These are phyloP conservation scores for Trichoderma brevicompactum DNA, from an alignment of 2,329 filamentous ascomycete species.

Conservation along the genomic window DNA sequence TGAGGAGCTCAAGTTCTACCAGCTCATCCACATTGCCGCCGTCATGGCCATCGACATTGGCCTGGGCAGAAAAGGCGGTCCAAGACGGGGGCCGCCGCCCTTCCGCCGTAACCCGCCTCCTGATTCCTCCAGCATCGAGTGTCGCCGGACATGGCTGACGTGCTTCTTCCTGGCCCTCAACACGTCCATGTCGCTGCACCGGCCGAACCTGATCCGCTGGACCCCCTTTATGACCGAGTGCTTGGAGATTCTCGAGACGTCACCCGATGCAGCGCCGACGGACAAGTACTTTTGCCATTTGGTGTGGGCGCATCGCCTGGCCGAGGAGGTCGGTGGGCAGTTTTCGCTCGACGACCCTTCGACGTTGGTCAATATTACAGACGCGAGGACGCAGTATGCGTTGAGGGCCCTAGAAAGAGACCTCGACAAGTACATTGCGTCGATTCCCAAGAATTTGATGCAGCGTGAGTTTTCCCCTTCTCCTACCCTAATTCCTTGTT, in stretches of 20 bases:
- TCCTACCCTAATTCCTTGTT: not conserved
- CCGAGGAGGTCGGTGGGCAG: constrained; percentile 69
- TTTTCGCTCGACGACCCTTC: constrained; percentile 69
- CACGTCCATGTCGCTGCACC: constrained; percentile 63
- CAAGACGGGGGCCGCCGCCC: constrained; percentile 39
- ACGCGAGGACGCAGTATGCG: constrained; percentile 66
- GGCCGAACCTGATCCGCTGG: constrained; percentile 64
- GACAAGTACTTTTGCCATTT: constrained; percentile 64
- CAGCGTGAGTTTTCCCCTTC: constrained; percentile 57
- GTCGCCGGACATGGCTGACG: constrained; percentile 61
- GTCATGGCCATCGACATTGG: constrained; percentile 85
- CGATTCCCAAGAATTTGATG: constrained; percentile 57
- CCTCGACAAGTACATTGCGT: constrained; percentile 61
- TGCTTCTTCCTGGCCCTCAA: constrained; percentile 64
- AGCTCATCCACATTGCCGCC: constrained; percentile 78
- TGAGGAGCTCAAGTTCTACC: constrained; percentile 88
- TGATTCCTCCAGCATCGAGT: constrained; percentile 59
- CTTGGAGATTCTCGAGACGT: constrained; percentile 58
- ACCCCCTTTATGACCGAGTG: constrained; percentile 65
- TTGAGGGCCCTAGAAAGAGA: constrained; percentile 68
- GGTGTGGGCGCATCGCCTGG: constrained; percentile 63
- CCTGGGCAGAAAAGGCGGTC: constrained; percentile 56
- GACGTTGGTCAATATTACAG: constrained; percentile 58
- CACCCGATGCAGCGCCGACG: constrained; percentile 58
- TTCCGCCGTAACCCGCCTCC: constrained; percentile 48